phyloP scores from a whole-genome alignment of 495 filamentous ascomycete genomes.

The Aspergillus sclerotiicarbonarius region DNA sequence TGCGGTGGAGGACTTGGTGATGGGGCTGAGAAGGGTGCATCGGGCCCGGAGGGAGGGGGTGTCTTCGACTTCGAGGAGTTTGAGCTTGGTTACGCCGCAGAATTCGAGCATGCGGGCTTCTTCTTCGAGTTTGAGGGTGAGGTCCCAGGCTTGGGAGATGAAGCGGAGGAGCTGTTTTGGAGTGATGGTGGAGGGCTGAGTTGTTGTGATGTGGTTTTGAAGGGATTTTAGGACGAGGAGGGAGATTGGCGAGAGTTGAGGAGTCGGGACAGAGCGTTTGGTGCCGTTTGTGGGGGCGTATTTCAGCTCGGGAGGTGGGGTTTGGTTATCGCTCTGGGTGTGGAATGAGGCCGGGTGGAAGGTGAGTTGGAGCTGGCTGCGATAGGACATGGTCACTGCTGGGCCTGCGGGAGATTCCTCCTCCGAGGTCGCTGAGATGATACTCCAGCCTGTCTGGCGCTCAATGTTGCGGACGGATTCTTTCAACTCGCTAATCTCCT shows the following conservation, averaged over 20 bases:
- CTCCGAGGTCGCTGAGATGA: slow-evolving; percentile 57
- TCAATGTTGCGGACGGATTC: slow-evolving; percentile 69
- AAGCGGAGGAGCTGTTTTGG: slow-evolving; percentile 39
- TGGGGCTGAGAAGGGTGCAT: slow-evolving; percentile 38
- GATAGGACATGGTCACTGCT: slow-evolving; percentile 74
- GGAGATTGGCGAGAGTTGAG: slow-evolving; percentile 32
- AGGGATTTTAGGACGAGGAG: slow-evolving; percentile 41
- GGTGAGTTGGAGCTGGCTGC: slow-evolving; percentile 69
- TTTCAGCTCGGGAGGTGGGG: slow-evolving; percentile 21
- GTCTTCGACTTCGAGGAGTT: slow-evolving; percentile 28
- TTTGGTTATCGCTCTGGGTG: slow-evolving; percentile 16
- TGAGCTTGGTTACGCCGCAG: slow-evolving; percentile 45
- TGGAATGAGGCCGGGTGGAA: slow-evolving; percentile 67
- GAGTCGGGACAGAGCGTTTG: slow-evolving; percentile 4
- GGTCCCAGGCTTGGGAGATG: slow-evolving; percentile 43
- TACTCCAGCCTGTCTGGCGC: slow-evolving; percentile 70
- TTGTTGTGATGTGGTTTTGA: slow-evolving; percentile 30
- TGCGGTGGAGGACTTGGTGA: slow-evolving; percentile 19
- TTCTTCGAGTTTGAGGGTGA: slow-evolving; percentile 38
- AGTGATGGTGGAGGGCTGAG: slow-evolving; percentile 30
- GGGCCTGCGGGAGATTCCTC: slow-evolving; percentile 38
- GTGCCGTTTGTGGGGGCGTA: slow-evolving; percentile 18
- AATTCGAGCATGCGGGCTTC: slow-evolving; percentile 48
- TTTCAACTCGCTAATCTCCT: slow-evolving; percentile 72
- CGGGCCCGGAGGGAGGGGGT: slow-evolving; percentile 37